These are phyloP conservation scores for Clonostachys chloroleuca DNA, from an alignment of 2,329 filamentous ascomycete species.

Conservation along the genomic window DNA sequence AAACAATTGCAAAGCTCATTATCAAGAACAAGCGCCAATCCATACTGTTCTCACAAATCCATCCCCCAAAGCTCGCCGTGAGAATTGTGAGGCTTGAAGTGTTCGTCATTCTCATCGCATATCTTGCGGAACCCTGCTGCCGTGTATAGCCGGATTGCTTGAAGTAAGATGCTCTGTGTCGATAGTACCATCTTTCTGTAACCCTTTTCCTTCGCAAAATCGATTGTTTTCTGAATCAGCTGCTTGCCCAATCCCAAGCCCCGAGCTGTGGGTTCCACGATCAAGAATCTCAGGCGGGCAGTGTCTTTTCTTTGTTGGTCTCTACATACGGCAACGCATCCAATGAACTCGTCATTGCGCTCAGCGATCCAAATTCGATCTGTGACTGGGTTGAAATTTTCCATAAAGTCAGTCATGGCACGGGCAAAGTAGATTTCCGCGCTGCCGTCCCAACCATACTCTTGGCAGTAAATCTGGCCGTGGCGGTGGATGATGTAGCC, in stretches of 20 bases:
- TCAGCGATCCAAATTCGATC: slow-evolving; percentile 21
- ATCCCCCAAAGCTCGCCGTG: too few species aligned
- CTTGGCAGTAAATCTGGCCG: slow-evolving; percentile 10
- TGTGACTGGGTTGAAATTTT: slow-evolving; percentile 9
- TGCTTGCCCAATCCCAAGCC: slow-evolving; percentile 9
- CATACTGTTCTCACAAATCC: too few species aligned
- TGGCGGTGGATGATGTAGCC: slow-evolving; percentile 16
- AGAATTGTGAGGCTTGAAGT: too few species aligned
- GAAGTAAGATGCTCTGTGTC: slow-evolving; percentile 9
- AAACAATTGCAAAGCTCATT: too few species aligned
- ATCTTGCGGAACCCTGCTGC: slow-evolving; percentile 8
- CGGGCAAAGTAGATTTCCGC: slow-evolving; percentile 13
- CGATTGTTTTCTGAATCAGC: slow-evolving; percentile 8
- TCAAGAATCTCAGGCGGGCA: slow-evolving; percentile 14
- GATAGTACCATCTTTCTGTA: slow-evolving; percentile 8
- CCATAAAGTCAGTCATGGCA: slow-evolving; percentile 15
- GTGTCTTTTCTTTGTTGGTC: slow-evolving; percentile 5
- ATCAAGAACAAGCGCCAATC: too few species aligned
- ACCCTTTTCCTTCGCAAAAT: slow-evolving; percentile 9
- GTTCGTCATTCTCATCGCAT: too few species aligned
- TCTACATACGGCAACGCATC: slow-evolving; percentile 14
- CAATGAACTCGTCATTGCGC: slow-evolving; percentile 10
- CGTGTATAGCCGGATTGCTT: slow-evolving; percentile 10
- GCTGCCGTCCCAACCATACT: slow-evolving; percentile 8
- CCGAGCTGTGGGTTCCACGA: slow-evolving; percentile 12